Evolutionary conservation across 2,329 filamentous ascomycete species (phyloP).

Genomic region (Colletotrichum liriopes): DNA sequence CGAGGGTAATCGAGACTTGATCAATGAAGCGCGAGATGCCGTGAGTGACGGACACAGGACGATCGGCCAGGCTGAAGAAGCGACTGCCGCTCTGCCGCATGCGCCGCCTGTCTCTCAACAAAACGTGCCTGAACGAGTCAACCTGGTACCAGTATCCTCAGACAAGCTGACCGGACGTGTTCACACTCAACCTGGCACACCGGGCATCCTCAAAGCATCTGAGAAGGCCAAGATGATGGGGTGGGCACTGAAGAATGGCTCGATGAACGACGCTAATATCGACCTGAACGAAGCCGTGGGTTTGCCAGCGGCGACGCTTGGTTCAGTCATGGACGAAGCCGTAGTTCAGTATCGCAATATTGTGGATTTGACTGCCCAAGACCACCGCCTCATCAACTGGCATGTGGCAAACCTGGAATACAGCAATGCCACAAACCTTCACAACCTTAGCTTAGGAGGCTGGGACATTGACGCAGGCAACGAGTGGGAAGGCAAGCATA

Average conservation of each 20-base stretch:
- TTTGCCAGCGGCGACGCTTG: slow-evolving; percentile 80
- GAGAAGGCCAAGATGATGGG: slow-evolving; percentile 86
- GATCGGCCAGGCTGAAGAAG: slow-evolving; percentile 81
- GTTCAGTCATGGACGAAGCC: slow-evolving; percentile 93
- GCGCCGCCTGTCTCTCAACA: slow-evolving; percentile 69
- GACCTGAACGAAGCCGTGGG: slow-evolving; percentile 78
- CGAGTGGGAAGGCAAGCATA: slow-evolving; percentile 95
- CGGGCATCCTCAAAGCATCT: slow-evolving; percentile 80
- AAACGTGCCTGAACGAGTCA: slow-evolving; percentile 66
- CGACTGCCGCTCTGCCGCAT: slow-evolving; percentile 72
- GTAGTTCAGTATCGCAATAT: slow-evolving; percentile 89
- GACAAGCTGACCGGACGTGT: slow-evolving; percentile 81
- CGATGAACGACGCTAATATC: slow-evolving; percentile 76
- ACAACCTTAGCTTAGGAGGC: slow-evolving; percentile 87
- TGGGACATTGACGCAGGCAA: slow-evolving; percentile 99
- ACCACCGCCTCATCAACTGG: slow-evolving; percentile 95
- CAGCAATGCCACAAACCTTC: slow-evolving; percentile 92
- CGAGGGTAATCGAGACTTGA: slow-evolving; percentile 85
- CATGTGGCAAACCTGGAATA: slow-evolving; percentile 99
- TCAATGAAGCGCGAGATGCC: slow-evolving; percentile 87
- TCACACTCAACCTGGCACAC: slow-evolving; percentile 79
- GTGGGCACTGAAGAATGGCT: slow-evolving; percentile 80
- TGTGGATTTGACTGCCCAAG: slow-evolving; percentile 86
- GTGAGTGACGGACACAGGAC: slow-evolving; percentile 78
- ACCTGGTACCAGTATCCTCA: slow-evolving; percentile 75